Conservation (phyloP, 192 early-diverging fungal genomes). For the Jimgerdemannia flammicorona region DNA sequence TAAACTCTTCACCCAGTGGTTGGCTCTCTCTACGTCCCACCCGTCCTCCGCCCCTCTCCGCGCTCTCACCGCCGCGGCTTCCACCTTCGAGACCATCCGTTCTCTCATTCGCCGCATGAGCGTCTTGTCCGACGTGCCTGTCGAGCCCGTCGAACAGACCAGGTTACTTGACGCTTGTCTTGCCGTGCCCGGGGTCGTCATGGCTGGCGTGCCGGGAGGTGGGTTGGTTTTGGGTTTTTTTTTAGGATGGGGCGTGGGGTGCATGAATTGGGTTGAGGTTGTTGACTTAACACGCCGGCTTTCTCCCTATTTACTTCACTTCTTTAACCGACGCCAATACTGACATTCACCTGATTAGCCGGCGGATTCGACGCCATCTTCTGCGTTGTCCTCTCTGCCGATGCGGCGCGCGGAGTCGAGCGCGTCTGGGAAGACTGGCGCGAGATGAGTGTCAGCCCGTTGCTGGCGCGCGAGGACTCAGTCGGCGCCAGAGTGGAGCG, state of each 20-base stretch:
- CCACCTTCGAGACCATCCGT: constrained; percentile 53
- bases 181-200: constrained; percentile 74
- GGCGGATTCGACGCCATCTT: constrained; percentile 99
- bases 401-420: constrained; percentile 46
- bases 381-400: constrained; percentile 65
- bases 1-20: not conserved
- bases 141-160: constrained; percentile 91
- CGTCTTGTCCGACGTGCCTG: constrained; percentile 67
- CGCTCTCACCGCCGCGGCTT: not conserved
- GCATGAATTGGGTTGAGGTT: too few relatives aligned
- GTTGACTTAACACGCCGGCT: too few relatives aligned
- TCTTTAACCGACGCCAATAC: not conserved
- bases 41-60: not conserved
- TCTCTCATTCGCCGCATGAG: constrained; percentile 69
- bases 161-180: constrained; percentile 80
- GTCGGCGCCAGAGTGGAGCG: constrained; percentile 44
- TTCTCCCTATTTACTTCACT: not conserved
- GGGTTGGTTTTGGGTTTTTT: constrained; percentile 10
- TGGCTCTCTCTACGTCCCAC: not conserved
- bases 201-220: constrained; percentile 95
- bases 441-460: constrained; percentile 78
- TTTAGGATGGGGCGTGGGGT: too few relatives aligned
- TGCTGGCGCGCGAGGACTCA: constrained; percentile 66
- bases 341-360: constrained; percentile 39
- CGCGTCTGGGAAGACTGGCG: constrained; percentile 64